Conservation (phyloP, 1,284 basidiomycete species). For the Tetrapyrgos nigripes region DNA sequence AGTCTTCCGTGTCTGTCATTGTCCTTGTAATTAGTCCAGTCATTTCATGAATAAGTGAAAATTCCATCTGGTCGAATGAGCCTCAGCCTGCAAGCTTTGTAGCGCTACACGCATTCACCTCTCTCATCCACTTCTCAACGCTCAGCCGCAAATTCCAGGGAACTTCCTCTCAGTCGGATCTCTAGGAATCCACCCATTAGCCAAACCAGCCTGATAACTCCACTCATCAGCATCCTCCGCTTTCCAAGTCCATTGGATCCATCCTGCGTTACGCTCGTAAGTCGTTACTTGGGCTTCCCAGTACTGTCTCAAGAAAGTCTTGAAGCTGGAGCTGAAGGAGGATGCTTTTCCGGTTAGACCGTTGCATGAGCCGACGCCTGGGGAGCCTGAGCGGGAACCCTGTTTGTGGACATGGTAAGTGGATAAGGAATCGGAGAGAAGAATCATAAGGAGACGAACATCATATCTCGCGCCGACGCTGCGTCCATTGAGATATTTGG, state of each 20-base stretch:
- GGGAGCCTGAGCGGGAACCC: conserved; percentile 69
- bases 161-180: conserved; percentile 57
- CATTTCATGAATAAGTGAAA: too few species aligned
- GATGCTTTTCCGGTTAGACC: conserved; percentile 75
- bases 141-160: conserved; percentile 58
- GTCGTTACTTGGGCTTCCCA: conserved; percentile 86
- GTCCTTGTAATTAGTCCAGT: too few species aligned
- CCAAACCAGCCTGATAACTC: conserved; percentile 80
- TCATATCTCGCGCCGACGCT: conserved; percentile 82
- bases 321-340: conserved; percentile 81
- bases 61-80: too few species aligned
- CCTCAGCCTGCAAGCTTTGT: not conserved
- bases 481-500: conserved; percentile 78
- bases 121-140: not conserved
- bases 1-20: too few species aligned
- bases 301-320: conserved; percentile 81
- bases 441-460: conserved; percentile 35
- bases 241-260: conserved; percentile 79
- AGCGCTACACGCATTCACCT: not conserved
- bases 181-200: conserved; percentile 84
- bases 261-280: conserved; percentile 66
- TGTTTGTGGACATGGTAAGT: not conserved
- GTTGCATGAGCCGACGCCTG: conserved; percentile 73
- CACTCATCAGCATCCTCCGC: conserved; percentile 77
- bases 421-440: not conserved